Base-by-base conservation (phyloP, 305 asterid genomes). In the Caryopteris hybrid region DNA sequence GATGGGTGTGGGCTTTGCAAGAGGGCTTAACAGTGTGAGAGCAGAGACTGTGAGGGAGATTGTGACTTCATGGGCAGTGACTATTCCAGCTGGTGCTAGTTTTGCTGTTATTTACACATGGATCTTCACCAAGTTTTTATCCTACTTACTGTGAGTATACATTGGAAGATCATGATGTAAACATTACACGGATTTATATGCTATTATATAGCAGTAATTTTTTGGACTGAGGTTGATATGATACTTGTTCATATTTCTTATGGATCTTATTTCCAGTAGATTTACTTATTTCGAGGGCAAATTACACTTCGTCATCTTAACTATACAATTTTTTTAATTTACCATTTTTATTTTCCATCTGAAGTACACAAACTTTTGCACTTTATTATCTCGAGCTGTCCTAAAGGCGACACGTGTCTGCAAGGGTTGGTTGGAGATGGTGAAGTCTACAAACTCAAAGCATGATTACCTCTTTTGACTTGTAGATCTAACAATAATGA, bases 41-140 rank as follows among this genome's bases (percentile, higher is more conserved):
- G 92, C 94, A n/a, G 95, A 90, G 79, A 90, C 96, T 0, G 98
- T 92, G 72, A 86, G 80, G 76, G 97, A 88, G 81, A 92, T 92
- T 53, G 95, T 79, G 22, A 86, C 96, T 64, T 90, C 97, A 18
- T 93, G 97, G 98, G 87, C 53, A 53, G 91, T 93, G 54, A 90
- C 97, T 3, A 85, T 93, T 11, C 98, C 97, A 0, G 95, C 81
- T 38, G 97, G 97, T 75, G 97, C 95, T 3, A 36, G 55, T 38
- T 90, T 90, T 70, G 84, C 94, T 50, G 95, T 90, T 56, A 59
- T 86, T 54, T 92, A 88, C 85, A 88, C 96, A 8, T 88, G 87
- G 90, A 81, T 92, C 76, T 83, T 89, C 68, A 88, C 91, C 58
- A 89, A 86, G 89, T 34, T 88, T 27, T 78, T 92, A 64, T 63